Evolutionary conservation across 2,329 filamentous ascomycete species (phyloP).

Genomic region (Ophiostoma himal-ulmi): DNA sequence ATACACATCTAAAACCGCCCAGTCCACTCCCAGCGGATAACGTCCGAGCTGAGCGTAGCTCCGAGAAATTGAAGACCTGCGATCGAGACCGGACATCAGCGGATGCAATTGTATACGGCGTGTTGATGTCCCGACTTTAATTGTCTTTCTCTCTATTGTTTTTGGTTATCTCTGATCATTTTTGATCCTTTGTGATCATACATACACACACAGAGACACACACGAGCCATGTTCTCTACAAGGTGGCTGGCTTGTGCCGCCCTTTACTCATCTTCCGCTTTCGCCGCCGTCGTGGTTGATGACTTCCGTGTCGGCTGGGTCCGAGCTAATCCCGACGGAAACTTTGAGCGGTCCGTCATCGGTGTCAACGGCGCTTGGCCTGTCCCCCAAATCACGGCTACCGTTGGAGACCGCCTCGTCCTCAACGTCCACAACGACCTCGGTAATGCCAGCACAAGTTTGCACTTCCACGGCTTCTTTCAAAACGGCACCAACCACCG

Average conservation of each 20-base stretch:
- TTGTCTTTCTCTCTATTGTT: not conserved
- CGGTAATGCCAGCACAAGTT: conserved; percentile 56
- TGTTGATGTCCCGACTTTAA: not conserved
- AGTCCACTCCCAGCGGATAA: not conserved
- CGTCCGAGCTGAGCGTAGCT: not conserved
- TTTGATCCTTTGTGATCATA: not conserved
- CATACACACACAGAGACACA: not conserved
- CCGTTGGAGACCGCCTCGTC: conserved; percentile 55
- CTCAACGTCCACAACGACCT: conserved; percentile 55
- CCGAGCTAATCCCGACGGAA: conserved; percentile 63
- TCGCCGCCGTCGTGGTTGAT: conserved; percentile 46
- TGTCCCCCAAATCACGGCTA: conserved; percentile 58
- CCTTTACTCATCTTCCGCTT: conserved; percentile 27
- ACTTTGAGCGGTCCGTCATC: conserved; percentile 57
- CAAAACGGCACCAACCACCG: conserved; percentile 60
- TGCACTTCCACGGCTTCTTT: conserved; percentile 67
- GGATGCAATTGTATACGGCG: not conserved
- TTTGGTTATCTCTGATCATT: not conserved
- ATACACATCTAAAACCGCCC: not conserved
- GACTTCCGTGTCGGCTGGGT: conserved; percentile 69
- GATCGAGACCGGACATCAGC: not conserved
- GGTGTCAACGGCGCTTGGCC: conserved; percentile 74
- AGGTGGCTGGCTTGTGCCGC: not conserved
- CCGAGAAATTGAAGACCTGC: not conserved
- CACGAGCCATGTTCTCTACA: not conserved